Base-by-base conservation (phyloP, 2,329 filamentous ascomycete species). In the Aspergillus nomiae region DNA sequence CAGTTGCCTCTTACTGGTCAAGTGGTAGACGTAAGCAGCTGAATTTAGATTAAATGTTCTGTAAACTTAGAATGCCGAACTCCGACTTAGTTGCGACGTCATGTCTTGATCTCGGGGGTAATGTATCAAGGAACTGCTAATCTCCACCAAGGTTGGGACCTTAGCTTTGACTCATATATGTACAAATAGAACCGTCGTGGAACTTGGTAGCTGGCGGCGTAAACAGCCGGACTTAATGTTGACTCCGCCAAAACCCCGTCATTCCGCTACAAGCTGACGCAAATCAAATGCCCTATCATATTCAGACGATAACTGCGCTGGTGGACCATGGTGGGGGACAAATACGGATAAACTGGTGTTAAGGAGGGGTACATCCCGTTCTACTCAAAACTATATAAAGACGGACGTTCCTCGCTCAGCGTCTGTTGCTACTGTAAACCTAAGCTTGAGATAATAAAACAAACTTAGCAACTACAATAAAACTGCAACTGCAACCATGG, bases 401-500 rank as follows among this genome's bases (percentile, higher is more conserved):
- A 19, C 14, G 26, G n/a, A 21, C 12, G 36, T 26, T 34, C 51
- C 51, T 55, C n/a, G 19, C 51, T 28, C 51, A 38, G 1, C 6
- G 21, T 54, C 32, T 24, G 11, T 19, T 34, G 21, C 36, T 36
- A 21, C 5, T n/a, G 32, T 38, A 38, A 24, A 24, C 32, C 19
- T 54, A 19, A 54, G 19, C 21, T 41, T 43, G 21, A 21, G 26
- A 24, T 38, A 51, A 34, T 38, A 41, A 26, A 34, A 28, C 24
- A 19, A 34, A 58, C 30, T 28, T 11, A 46, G 12, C 16, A 45
- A 26, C 30, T 21, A 12, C 16, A 19, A 41, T 41, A 41, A 26
- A 45, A 16, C 24, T 30, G 34, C 53, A 32, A 60, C 36, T 36
- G 19, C 28, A 63, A 74, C 11, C 50, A 80, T 78, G 74, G 73